These are phyloP conservation scores for Penicillium waksmanii DNA, from an alignment of 495 filamentous ascomycete genomes.

Conservation along the genomic window DNA sequence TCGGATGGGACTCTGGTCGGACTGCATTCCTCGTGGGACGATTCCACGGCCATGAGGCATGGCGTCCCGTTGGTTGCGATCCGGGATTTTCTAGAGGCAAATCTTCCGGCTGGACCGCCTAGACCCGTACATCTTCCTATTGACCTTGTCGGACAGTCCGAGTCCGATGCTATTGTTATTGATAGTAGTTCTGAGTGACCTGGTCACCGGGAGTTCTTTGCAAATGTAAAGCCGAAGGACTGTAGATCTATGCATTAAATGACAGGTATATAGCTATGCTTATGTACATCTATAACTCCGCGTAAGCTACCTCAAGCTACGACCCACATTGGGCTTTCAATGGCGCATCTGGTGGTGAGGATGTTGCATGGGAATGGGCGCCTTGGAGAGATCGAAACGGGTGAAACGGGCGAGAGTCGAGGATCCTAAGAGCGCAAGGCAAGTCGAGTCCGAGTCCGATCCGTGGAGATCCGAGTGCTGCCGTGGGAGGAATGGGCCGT, in stretches of 20 bases:
- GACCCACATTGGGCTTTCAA: slow-evolving; percentile 5
- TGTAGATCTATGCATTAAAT: neutral
- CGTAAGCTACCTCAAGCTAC: slow-evolving; percentile 6
- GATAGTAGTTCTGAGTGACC: neutral
- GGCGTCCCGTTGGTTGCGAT: slow-evolving; percentile 44
- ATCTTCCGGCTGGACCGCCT: neutral
- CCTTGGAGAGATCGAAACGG: slow-evolving; percentile 3
- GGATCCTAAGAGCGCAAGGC: slow-evolving; percentile 5
- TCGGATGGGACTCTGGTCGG: slow-evolving; percentile 40
- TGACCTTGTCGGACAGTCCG: neutral
- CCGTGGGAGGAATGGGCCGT: neutral
- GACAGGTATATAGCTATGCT: slow-evolving; percentile 7
- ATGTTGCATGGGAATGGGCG: slow-evolving; percentile 5
- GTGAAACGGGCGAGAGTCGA: neutral
- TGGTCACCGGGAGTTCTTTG: neutral
- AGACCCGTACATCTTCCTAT: neutral
- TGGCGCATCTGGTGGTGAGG: slow-evolving; percentile 4
- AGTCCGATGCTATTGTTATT: neutral
- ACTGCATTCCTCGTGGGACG: slow-evolving; percentile 53
- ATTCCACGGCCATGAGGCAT: slow-evolving; percentile 48
- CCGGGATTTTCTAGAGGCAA: slow-evolving; percentile 24
- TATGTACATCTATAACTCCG: slow-evolving; percentile 21
- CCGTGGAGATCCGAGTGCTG: slow-evolving; percentile 1
- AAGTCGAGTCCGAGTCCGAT: neutral
- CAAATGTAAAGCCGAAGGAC: neutral